A percentile compares a stretch with the other conserved stretches of the same genome.
Conservation (phyloP, 225 moss, liverwort and hornwort genomes). For the Polytrichum commune region DNA sequence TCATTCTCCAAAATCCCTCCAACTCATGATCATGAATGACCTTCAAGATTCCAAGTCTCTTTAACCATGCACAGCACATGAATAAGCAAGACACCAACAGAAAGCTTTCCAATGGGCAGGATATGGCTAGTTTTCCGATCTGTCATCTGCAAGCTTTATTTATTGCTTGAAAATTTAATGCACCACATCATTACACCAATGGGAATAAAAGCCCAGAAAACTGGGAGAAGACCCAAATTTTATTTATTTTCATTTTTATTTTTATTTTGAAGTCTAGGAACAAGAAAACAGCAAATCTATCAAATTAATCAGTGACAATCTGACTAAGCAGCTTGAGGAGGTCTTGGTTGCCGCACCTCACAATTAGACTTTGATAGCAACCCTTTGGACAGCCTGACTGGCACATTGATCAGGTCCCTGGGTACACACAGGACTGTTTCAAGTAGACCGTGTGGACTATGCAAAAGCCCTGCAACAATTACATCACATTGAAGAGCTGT, state of each 20-base stretch:
- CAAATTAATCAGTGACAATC: slow-evolving; percentile 2
- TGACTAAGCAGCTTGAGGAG: slow-evolving; percentile 4
- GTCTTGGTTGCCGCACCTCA: slow-evolving; percentile 42
- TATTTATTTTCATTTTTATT: no score
- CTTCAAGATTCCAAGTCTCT: no score
- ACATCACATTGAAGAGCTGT: slow-evolving; percentile 77
- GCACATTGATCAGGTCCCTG: slow-evolving; percentile 68
- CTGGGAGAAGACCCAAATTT: not conserved
- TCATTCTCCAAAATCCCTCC: no score
- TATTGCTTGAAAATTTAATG: slow-evolving; percentile 1
- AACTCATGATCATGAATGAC: no score
- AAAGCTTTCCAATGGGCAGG: not conserved
- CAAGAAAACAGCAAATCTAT: not conserved
- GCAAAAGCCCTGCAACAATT: slow-evolving; percentile 75
- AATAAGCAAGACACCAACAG: no score
- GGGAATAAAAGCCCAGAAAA: slow-evolving; percentile 4
- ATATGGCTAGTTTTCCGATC: not conserved
- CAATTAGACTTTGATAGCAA: slow-evolving; percentile 57
- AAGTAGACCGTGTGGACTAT: slow-evolving; percentile 56
- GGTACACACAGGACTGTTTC: slow-evolving; percentile 95
- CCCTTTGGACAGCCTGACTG: slow-evolving; percentile 71
- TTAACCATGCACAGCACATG: no score
- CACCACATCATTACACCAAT: not conserved
- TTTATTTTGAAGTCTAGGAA: not conserved
- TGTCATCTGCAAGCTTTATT: not conserved